phyloP scores from a whole-genome alignment of 139 green algal genomes.

The Chlamydomonas applanata region DNA sequence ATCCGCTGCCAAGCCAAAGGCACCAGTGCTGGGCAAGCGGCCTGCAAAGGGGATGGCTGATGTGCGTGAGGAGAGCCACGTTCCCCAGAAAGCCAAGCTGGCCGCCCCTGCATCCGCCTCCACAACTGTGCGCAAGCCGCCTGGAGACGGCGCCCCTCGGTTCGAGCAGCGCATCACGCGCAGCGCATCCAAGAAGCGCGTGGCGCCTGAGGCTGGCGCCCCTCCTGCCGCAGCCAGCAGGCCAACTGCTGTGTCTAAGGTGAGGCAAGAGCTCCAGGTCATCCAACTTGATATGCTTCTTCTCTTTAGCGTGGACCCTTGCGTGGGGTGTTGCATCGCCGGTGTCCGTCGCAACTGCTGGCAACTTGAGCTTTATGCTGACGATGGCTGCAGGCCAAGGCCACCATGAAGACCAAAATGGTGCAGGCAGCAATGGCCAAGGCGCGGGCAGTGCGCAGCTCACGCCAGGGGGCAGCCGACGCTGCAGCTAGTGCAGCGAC shows the following conservation, averaged over 20 bases:
- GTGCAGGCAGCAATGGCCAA: conserved; percentile 15
- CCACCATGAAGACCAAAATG: not conserved
- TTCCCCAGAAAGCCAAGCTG: not conserved
- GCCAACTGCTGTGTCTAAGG: not conserved
- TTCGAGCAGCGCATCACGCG: conserved; percentile 28
- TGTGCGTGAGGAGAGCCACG: no score
- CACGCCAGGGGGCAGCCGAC: not conserved
- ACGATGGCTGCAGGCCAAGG: no score
- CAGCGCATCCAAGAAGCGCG: conserved; percentile 14
- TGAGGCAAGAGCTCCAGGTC: no score
- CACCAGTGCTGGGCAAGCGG: not conserved
- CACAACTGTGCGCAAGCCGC: not conserved
- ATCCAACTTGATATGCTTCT: no score
- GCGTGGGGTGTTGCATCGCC: no score
- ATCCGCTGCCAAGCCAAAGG: no score
- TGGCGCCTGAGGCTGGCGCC: not conserved
- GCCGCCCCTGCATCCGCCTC: not conserved
- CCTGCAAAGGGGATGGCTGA: not conserved
- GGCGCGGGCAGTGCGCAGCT: not conserved
- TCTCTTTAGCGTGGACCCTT: no score
- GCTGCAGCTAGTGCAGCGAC: not conserved
- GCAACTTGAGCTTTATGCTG: no score
- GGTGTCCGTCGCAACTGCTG: no score
- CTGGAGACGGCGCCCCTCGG: conserved; percentile 8
- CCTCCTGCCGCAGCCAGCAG: not conserved